phyloP scores from a whole-genome alignment of 2,329 filamentous ascomycete species.

The Coniochaeta pulveracea region DNA sequence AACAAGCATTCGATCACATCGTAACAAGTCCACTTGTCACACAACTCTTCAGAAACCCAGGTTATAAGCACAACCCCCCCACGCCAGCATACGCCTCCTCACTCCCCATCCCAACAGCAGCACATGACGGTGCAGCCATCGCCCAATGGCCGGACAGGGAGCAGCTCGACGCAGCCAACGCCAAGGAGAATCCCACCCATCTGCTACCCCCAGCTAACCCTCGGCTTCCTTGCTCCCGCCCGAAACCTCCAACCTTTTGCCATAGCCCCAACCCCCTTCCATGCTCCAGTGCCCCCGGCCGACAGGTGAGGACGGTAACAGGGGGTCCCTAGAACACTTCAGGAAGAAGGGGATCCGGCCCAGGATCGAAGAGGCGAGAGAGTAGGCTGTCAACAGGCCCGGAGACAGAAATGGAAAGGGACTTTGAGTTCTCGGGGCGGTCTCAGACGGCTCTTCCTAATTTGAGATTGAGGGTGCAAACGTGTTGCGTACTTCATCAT shows the following conservation, averaged over 20 bases:
- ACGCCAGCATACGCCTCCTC: constrained; percentile 11
- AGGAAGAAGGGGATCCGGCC: too few species aligned
- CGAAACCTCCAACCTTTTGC: background rate
- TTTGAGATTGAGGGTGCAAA: constrained; percentile 21
- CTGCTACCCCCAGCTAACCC: background rate
- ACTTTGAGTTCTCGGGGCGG: constrained; percentile 8
- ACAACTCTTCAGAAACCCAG: constrained; percentile 23
- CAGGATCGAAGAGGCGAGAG: background rate
- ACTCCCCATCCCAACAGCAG: constrained; percentile 15
- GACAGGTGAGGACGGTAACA: background rate
- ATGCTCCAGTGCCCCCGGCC: too few species aligned
- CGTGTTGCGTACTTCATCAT: constrained; percentile 24
- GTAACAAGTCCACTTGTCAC: too few species aligned
- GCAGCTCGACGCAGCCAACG: constrained; percentile 6
- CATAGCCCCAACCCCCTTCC: too few species aligned
- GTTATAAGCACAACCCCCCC: constrained; percentile 27
- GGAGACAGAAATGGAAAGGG: constrained; percentile 6
- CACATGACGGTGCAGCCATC: constrained; percentile 23
- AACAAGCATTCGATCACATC: too few species aligned
- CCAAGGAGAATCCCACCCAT: constrained; percentile 4
- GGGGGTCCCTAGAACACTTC: too few species aligned
- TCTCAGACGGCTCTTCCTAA: constrained; percentile 32
- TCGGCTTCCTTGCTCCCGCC: background rate
- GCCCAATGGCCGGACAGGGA: constrained; percentile 6
- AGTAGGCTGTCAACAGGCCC: background rate